Conservation (phyloP, 257 asterid species). For the Solanum acaule region DNA sequence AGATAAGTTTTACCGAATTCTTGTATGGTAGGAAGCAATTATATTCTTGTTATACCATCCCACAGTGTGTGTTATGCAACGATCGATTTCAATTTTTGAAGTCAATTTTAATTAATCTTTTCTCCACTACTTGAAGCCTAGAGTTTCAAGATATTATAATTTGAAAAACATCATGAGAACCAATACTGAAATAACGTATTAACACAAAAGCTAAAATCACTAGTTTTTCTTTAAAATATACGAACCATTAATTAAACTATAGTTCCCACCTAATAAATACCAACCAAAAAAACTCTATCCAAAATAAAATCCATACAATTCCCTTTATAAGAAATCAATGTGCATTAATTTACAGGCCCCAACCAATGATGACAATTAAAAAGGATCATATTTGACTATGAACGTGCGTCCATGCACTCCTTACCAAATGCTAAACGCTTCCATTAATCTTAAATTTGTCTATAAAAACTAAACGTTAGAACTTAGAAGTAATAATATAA, state of each 20-base stretch:
- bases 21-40: neutral
- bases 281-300: neutral
- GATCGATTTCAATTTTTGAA: neutral
- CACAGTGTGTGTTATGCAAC: neutral
- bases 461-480: neutral
- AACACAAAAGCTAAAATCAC: neutral
- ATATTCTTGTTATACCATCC: neutral
- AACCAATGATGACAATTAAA: neutral
- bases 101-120: neutral
- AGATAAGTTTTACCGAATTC: neutral
- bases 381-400: neutral
- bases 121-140: neutral
- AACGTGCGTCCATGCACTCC: constrained; percentile 12
- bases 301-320: neutral
- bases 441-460: neutral
- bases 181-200: neutral
- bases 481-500: neutral
- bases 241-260: neutral
- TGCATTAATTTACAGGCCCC: neutral
- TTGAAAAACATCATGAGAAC: neutral
- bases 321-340: neutral
- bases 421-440: neutral
- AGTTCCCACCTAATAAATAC: neutral
- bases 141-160: neutral
- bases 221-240: neutral